phyloP scores from a whole-genome alignment of 2,329 filamentous ascomycete genomes.

The Trichoderma endophyticum region DNA sequence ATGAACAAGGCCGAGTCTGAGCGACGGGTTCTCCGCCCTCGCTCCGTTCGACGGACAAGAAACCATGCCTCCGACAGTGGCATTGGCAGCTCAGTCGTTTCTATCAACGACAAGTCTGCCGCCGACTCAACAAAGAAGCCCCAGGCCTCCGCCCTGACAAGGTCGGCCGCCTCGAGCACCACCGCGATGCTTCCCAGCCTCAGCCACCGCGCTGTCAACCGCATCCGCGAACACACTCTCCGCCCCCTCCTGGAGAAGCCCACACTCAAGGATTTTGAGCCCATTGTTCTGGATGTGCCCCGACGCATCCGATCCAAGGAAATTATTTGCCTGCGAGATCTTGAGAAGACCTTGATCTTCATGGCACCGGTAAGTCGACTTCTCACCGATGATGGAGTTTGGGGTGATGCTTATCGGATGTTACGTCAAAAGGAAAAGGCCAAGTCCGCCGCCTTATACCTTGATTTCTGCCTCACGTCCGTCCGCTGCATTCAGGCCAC shows the following conservation, averaged over 20 bases:
- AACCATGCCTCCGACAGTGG: slow-evolving; percentile 83
- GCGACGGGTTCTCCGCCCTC: slow-evolving; percentile 52
- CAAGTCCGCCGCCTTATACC: slow-evolving; percentile 67
- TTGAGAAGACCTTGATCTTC: slow-evolving; percentile 90
- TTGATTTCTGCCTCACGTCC: slow-evolving; percentile 85
- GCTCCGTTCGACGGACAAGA: slow-evolving; percentile 54
- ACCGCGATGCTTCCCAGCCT: slow-evolving; percentile 57
- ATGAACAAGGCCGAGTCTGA: slow-evolving; percentile 44
- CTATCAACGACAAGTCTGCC: slow-evolving; percentile 50
- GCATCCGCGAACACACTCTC: slow-evolving; percentile 77
- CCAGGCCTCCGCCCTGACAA: slow-evolving; percentile 56
- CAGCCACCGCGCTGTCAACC: slow-evolving; percentile 65
- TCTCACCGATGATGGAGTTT: slow-evolving; percentile 53
- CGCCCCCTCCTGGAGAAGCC: slow-evolving; percentile 72
- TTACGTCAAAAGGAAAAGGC: slow-evolving; percentile 74
- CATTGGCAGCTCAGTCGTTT: slow-evolving; percentile 76
- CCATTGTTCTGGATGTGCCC: slow-evolving; percentile 74
- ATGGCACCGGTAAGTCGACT: slow-evolving; percentile 85
- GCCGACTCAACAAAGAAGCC: slow-evolving; percentile 44
- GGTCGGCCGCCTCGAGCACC: slow-evolving; percentile 52
- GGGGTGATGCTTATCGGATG: slow-evolving; percentile 66
- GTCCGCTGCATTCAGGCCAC: slow-evolving; percentile 88
- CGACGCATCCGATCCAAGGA: slow-evolving; percentile 77
- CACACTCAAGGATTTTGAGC: slow-evolving; percentile 74
- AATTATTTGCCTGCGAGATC: slow-evolving; percentile 85